Evolutionary conservation across 352 stramenopile species (phyloP).

Genomic region (Pythium myriotylum): DNA sequence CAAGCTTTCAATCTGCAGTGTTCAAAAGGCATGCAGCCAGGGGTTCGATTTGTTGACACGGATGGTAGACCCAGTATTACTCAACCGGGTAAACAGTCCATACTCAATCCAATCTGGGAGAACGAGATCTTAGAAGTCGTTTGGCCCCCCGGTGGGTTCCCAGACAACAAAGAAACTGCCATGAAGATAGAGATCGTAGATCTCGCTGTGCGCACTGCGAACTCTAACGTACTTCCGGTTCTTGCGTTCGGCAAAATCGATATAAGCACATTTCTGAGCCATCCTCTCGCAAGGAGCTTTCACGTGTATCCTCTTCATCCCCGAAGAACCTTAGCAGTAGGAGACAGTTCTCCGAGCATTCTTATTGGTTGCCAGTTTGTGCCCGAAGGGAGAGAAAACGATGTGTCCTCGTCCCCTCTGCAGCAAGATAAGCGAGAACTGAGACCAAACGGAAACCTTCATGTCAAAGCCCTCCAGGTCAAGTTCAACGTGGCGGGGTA

Average conservation of each 20-base stretch:
- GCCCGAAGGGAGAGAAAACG: slow-evolving; percentile 22
- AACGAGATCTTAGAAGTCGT: slow-evolving; percentile 31
- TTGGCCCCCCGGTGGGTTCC: slow-evolving; percentile 15
- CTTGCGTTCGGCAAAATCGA: slow-evolving; percentile 41
- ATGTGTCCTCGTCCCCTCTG: slow-evolving; percentile 6
- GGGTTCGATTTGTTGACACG: slow-evolving; percentile 16
- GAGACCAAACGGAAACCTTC: slow-evolving; percentile 27
- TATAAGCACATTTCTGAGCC: slow-evolving; percentile 34
- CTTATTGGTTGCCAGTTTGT: slow-evolving; percentile 51
- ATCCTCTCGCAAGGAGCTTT: slow-evolving; percentile 40
- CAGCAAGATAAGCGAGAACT: slow-evolving; percentile 12
- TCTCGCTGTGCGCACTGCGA: slow-evolving; percentile 38
- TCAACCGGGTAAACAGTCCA: slow-evolving; percentile 34
- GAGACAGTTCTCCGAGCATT: slow-evolving; percentile 20
- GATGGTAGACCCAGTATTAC: slow-evolving; percentile 28
- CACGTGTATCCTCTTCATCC: slow-evolving; percentile 30
- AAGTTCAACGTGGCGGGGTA: slow-evolving; percentile 27
- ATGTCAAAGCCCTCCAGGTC: slow-evolving; percentile 34
- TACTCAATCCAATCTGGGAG: slow-evolving; percentile 36
- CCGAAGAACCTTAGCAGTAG: neutral
- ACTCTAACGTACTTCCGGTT: slow-evolving; percentile 36
- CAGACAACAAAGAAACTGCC: neutral
- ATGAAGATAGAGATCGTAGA: slow-evolving; percentile 48
- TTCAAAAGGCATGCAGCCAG: slow-evolving; percentile 43
- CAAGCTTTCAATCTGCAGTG: slow-evolving; percentile 33